Evolutionary conservation across 805 yeast species (phyloP), one percentile per base, ranked within the genome.

Genomic region (Debaryomyces tyrocola): DNA sequence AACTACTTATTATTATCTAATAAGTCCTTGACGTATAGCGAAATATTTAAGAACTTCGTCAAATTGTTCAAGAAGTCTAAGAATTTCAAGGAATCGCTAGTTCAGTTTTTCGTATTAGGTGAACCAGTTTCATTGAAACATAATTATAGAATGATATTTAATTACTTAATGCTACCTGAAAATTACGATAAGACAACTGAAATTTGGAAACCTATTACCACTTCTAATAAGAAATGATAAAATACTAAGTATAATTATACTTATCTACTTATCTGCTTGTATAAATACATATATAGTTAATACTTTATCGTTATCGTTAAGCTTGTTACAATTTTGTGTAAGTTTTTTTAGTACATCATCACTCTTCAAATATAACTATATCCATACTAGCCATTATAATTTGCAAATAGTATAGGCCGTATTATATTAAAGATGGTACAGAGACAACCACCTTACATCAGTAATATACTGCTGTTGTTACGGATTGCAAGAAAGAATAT

Each of bases 131-230:
- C 51, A 11, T 52, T 69, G 35, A 56, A 60, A 38, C 58, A 59
- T 31, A 58, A 63, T 35, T 50, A 58, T 38, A 48, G 53, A 7
- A 51, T 66, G 48, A 67, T 60, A 43, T 67, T 58, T 38, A 55
- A 59, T 41, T 69, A 68, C 50, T 56, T 69, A 41, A 69, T 69
- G 73, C 47, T 69, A 17, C 74, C 74, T 1, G 58, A 59, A 35
- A 58, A 62, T 36, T 57, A 59, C 33, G 62, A 59, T 10, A 58
- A 60, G 43, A 57, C 67, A 1, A 46, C 57, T 1, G 58, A 59
- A 14, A 49, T 64, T 10, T 66, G 69, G 69, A 54, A 55, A 36
- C 46, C 44, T 45, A 41, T 52, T 21, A n/a, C 5, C 18, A 17
- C 4, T 14, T 31, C 34, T 8, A 31, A 31, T 31, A 14, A 24